Percentiles rank a stretch among this genome's conserved stretches.
These are phyloP conservation scores for Gnomoniopsis sp. DNA, from an alignment of 2,329 filamentous ascomycete species.

Conservation along the genomic window DNA sequence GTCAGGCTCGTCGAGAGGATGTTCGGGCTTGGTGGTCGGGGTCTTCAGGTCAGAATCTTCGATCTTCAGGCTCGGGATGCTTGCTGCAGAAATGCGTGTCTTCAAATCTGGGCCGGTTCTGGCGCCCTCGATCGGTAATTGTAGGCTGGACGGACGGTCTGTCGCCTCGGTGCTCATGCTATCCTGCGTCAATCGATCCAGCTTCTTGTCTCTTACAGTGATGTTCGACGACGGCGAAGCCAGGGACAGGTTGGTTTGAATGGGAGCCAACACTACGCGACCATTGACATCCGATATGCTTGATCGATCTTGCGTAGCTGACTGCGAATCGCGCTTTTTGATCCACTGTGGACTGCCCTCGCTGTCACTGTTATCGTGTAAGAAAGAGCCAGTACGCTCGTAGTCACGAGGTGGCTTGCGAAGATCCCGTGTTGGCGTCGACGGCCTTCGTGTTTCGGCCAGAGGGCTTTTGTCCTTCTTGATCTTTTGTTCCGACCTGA, in stretches of 20 bases:
- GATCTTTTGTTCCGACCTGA: constrained; percentile 44
- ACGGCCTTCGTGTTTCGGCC: constrained; percentile 18
- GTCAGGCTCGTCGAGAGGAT: constrained; percentile 55
- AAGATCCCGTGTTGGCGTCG: constrained; percentile 34
- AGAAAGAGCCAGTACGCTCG: constrained; percentile 44
- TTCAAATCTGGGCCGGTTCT: constrained; percentile 34
- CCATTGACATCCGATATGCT: neutral
- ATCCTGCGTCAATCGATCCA: constrained; percentile 16
- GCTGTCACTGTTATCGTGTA: constrained; percentile 50
- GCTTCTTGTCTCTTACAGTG: constrained; percentile 13
- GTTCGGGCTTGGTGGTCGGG: constrained; percentile 23
- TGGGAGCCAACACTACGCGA: constrained; percentile 6
- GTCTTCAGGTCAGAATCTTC: constrained; percentile 35
- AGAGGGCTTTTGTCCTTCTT: constrained; percentile 21
- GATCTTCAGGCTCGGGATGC: constrained; percentile 40
- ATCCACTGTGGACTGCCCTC: constrained; percentile 34
- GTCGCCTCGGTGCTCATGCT: constrained; percentile 27
- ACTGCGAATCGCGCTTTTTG: constrained; percentile 2
- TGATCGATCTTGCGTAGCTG: neutral
- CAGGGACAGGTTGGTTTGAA: constrained; percentile 7
- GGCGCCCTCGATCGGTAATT: constrained; percentile 40
- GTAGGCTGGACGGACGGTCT: constrained; percentile 32
- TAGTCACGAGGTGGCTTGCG: constrained; percentile 29
- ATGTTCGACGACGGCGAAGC: constrained; percentile 6
- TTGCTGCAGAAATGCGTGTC: constrained; percentile 28